These are phyloP conservation scores for Suillus subaureus DNA, from an alignment of 768 basidiomycete genomes.

Conservation along the genomic window DNA sequence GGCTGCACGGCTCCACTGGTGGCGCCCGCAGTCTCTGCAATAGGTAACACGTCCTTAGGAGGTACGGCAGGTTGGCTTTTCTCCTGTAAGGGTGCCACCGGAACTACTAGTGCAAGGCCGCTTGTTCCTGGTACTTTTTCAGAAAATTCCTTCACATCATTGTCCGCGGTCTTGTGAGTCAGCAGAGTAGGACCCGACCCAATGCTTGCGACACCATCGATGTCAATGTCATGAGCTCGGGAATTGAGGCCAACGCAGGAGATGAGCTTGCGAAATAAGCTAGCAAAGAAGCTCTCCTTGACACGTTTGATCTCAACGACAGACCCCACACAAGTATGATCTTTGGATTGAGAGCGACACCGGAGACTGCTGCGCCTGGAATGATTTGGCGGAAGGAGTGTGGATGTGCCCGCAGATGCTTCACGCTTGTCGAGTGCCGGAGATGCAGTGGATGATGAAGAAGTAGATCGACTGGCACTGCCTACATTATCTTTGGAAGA, in stretches of 20 bases:
- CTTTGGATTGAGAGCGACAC: constrained; percentile 3
- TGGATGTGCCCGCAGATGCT: constrained; percentile 2
- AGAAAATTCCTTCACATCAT: neutral
- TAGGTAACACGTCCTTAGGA: constrained; percentile 48
- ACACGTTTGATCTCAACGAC: neutral
- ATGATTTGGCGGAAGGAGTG: neutral
- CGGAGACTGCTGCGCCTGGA: neutral
- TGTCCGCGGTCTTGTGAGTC: constrained; percentile 12
- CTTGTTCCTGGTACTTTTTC: constrained; percentile 19
- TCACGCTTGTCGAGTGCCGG: neutral
- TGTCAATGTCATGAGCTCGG: constrained; percentile 41
- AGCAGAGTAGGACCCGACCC: constrained; percentile 15
- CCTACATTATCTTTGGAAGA: constrained; percentile 5
- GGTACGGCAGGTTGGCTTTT: constrained; percentile 40
- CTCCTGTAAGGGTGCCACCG: constrained; percentile 24
- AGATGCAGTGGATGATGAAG: constrained; percentile 4
- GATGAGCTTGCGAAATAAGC: constrained; percentile 53
- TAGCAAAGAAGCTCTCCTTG: constrained; percentile 52
- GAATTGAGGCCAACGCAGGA: constrained; percentile 55
- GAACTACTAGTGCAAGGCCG: constrained; percentile 13
- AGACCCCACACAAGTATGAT: neutral
- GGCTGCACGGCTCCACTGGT: constrained; percentile 85
- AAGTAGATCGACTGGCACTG: neutral
- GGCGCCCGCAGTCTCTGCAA: constrained; percentile 76
- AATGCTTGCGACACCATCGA: constrained; percentile 21